Evolutionary conservation across 2,329 filamentous ascomycete species (phyloP).

Genomic region (Fusarium beomiforme): DNA sequence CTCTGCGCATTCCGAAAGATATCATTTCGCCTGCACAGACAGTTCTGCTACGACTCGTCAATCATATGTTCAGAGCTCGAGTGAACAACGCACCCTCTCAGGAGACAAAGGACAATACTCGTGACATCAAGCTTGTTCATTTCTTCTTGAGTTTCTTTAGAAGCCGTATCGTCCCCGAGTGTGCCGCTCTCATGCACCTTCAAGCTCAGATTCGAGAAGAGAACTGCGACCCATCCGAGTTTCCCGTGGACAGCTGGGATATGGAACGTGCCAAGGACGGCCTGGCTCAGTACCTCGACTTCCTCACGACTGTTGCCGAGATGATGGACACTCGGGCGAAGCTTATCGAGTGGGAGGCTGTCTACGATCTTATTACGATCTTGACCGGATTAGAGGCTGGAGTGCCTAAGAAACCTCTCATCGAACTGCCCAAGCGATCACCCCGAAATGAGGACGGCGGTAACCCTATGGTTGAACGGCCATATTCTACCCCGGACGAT

Average conservation of each 20-base stretch:
- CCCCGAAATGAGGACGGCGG: slow-evolving; percentile 28
- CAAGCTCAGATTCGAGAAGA: slow-evolving; percentile 89
- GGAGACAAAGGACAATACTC: slow-evolving; percentile 63
- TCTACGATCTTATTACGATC: slow-evolving; percentile 87
- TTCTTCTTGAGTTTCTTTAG: slow-evolving; percentile 95
- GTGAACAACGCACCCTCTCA: slow-evolving; percentile 54
- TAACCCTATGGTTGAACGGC: slow-evolving; percentile 67
- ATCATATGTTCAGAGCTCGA: slow-evolving; percentile 81
- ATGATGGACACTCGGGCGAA: slow-evolving; percentile 84
- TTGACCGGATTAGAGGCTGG: slow-evolving; percentile 88
- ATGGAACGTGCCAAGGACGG: slow-evolving; percentile 98
- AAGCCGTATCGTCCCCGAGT: slow-evolving; percentile 91
- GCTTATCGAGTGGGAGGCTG: slow-evolving; percentile 90
- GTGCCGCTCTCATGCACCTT: slow-evolving; percentile 91
- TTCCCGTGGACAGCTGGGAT: slow-evolving; percentile 95
- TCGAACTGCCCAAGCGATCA: slow-evolving; percentile 52
- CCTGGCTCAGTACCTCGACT: slow-evolving; percentile 92
- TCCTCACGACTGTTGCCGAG: slow-evolving; percentile 89
- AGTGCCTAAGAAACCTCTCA: slow-evolving; percentile 83
- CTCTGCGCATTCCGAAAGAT: slow-evolving; percentile 90
- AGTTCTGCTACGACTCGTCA: slow-evolving; percentile 89
- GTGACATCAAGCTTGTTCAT: slow-evolving; percentile 74
- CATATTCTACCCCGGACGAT: slow-evolving; percentile 59
- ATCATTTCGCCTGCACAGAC: slow-evolving; percentile 96
- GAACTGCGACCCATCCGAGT: slow-evolving; percentile 81